phyloP scores from a whole-genome alignment of 2,329 filamentous ascomycete species.

The Aschersonia sp. region DNA sequence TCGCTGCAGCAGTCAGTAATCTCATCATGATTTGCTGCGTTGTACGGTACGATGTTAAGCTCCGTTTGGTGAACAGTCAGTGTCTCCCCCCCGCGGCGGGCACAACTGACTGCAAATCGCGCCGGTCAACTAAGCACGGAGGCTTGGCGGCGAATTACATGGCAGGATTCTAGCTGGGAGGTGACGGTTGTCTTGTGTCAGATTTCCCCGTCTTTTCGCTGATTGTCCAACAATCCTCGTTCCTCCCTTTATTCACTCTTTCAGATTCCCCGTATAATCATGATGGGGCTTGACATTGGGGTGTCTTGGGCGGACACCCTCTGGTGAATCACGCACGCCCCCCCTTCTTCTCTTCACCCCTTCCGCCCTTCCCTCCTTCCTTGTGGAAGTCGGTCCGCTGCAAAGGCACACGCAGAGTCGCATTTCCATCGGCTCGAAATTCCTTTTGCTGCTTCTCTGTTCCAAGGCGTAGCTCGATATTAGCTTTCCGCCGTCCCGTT shows the following conservation, averaged over 20 bases:
- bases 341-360: background rate
- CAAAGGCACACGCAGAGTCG: background rate
- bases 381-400: background rate
- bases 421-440: constrained; percentile 7
- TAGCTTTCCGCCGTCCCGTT: background rate
- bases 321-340: background rate
- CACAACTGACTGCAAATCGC: too few relatives aligned
- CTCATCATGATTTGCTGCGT: too few relatives aligned
- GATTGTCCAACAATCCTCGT: background rate
- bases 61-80: too few relatives aligned
- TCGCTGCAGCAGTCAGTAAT: too few relatives aligned
- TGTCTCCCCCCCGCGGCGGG: too few relatives aligned
- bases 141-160: too few relatives aligned
- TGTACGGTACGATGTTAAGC: too few relatives aligned
- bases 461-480: background rate
- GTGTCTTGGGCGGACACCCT: background rate
- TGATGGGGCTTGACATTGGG: background rate
- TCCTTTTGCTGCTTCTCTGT: constrained; percentile 1
- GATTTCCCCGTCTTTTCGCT: background rate
- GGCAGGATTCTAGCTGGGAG: background rate
- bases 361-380: background rate
- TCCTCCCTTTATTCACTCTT: background rate
- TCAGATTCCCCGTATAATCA: background rate
- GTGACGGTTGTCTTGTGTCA: background rate
- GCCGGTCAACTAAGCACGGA: too few relatives aligned